Percentiles rank a stretch among this genome's conserved stretches.
phyloP scores from a whole-genome alignment of 2,329 filamentous ascomycete genomes.

The Shiraia sp. region DNA sequence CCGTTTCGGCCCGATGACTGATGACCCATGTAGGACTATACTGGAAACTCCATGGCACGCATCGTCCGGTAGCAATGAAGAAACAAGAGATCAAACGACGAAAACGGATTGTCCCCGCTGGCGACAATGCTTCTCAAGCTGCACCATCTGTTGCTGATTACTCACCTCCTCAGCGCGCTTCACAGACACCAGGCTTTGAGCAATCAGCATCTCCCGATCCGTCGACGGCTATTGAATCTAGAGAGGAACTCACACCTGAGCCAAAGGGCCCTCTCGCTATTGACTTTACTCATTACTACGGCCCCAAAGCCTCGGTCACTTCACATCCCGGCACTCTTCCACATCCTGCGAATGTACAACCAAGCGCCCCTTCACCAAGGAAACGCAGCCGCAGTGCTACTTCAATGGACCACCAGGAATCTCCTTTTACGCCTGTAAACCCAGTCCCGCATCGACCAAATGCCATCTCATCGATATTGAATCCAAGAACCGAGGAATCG shows the following conservation, averaged over 20 bases:
- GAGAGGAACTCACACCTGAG: conserved; percentile 32
- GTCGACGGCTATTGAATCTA: conserved; percentile 29
- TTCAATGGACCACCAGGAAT: conserved; percentile 32
- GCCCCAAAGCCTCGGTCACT: conserved; percentile 15
- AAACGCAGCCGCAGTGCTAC: conserved; percentile 44
- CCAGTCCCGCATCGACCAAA: conserved; percentile 37
- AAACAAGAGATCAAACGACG: conserved; percentile 95
- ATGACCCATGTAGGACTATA: conserved; percentile 71
- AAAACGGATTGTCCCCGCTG: conserved; percentile 88
- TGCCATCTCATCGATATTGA: conserved; percentile 40
- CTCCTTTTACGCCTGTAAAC: conserved; percentile 15
- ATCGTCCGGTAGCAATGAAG: conserved; percentile 97
- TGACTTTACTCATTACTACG: conserved; percentile 44
- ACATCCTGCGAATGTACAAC: conserved; percentile 17
- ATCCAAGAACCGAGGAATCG: conserved; percentile 29
- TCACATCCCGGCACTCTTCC: conserved; percentile 13
- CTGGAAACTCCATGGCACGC: conserved; percentile 92
- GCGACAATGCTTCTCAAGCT: conserved; percentile 48
- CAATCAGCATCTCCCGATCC: conserved; percentile 43
- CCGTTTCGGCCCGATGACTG: conserved; percentile 9
- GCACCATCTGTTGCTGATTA: conserved; percentile 33
- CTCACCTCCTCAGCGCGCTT: conserved; percentile 33
- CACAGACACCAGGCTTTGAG: conserved; percentile 35
- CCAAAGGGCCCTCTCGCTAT: conserved; percentile 39
- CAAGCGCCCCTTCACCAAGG: conserved; percentile 30